Conservation (phyloP, 192 early-diverging fungal genomes). For the Cladochytrium replicatum region DNA sequence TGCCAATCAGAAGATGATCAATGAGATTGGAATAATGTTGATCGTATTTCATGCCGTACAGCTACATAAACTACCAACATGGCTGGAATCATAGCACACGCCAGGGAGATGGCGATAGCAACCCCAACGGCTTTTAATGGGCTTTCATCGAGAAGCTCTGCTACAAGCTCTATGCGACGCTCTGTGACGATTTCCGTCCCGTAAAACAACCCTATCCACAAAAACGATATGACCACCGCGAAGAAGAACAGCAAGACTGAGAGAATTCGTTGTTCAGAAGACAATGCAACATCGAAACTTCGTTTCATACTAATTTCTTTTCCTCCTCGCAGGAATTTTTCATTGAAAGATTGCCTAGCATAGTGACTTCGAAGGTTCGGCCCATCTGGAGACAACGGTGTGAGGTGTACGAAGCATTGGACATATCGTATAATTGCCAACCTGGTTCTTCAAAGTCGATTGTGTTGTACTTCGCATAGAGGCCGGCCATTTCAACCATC, state of each 20-base stretch:
- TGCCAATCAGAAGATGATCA: constrained; percentile 3
- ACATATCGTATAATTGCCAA: no score
- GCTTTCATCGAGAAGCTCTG: constrained; percentile 5
- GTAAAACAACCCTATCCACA: constrained; percentile 14
- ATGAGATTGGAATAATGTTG: neutral
- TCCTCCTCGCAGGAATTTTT: no score
- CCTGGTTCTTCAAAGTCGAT: constrained; percentile 35
- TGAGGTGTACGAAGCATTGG: no score
- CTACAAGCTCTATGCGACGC: constrained; percentile 9
- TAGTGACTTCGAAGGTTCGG: constrained; percentile 20
- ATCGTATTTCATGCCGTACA: constrained; percentile 1
- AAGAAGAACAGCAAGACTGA: constrained; percentile 20
- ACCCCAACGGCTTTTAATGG: constrained; percentile 11
- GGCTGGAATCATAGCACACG: constrained; percentile 10
- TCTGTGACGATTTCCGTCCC: constrained; percentile 21
- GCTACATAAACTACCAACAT: constrained; percentile 12
- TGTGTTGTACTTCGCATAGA: no score
- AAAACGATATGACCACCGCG: constrained; percentile 9
- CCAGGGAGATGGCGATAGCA: constrained; percentile 20
- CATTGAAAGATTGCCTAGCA: constrained; percentile 5
- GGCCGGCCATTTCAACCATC: no score
- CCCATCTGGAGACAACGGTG: no score
- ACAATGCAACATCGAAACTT: constrained; percentile 3
- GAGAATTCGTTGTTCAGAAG: constrained; percentile 10
- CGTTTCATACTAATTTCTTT: no score